Base-by-base conservation (phyloP, 2,329 filamentous ascomycete genomes). In the Exophiala phaeomuriformis region DNA sequence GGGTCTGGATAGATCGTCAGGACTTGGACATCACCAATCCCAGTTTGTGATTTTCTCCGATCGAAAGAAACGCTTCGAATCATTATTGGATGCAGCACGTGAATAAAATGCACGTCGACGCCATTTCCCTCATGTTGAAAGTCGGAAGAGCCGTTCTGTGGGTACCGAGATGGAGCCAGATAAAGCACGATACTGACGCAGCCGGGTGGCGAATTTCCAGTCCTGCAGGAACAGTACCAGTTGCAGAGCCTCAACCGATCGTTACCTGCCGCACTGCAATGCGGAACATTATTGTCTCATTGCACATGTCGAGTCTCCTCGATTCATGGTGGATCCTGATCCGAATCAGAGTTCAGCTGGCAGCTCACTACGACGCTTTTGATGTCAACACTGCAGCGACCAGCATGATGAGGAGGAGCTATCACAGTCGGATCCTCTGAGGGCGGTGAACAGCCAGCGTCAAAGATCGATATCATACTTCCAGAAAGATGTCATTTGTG, bases 31-130 rank as follows among this genome's bases (percentile, higher is more conserved):
- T 51, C 41, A 52, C 30, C 12, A 52, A 55, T 51, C 36, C 52
- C 57, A 51, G 28, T 53, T 27, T 27, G 10, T 41, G n/a, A 4
- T 27, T 4, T 41, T 28, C 6, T 27, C 39, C 5, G 39, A 47
- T 30, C 51, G 47, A 51, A 41, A 30, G 41, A 49, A 57, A 42
- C 3, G 27, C 41, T 41, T 28, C 27, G 37, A 40, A 33, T n/a
- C 40, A 45, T 55, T 55, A 45, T 55, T 55, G 52, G 52, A 12
- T 46, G 3, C 9, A 46, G 44, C 8, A 46, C 44, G 40, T 32
- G 40, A 43, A 10, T 31, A 46, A 51, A 46, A 51, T 52, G 55
- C 48, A 52, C 12, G 44, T 51, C 51, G 51, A 54, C 51, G 55
- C 55, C 55, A 54, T 57, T 45, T 32, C 3, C 29, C 30, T 49